phyloP scores from a whole-genome alignment of 148 eudicot species.

The Spergularia bocconei region DNA sequence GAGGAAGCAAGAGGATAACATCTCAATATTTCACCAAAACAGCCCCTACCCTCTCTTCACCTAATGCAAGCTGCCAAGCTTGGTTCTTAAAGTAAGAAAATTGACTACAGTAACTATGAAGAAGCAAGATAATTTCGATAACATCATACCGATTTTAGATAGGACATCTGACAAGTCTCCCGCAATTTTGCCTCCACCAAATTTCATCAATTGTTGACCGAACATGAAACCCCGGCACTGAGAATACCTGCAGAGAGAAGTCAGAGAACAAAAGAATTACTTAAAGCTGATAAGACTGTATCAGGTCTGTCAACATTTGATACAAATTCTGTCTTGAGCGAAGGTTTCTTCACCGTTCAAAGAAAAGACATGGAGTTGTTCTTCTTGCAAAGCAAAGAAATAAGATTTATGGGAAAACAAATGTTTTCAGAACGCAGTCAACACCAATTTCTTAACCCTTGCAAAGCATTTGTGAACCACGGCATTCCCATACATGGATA shows the following conservation, averaged over 20 bases:
- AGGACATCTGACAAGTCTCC: neutral
- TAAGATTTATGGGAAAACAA: too few relatives aligned
- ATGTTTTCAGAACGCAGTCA: too few relatives aligned
- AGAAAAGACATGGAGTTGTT: too few relatives aligned
- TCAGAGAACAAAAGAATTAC: neutral
- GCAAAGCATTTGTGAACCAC: neutral
- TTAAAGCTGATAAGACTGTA: neutral
- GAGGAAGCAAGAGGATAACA: too few relatives aligned
- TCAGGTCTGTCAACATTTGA: neutral
- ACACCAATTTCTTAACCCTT: neutral
- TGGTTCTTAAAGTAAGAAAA: neutral
- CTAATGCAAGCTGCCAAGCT: neutral
- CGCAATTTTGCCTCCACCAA: neutral
- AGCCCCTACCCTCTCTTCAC: neutral
- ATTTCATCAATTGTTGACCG: constrained; percentile 2
- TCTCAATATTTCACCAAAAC: neutral
- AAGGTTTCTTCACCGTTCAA: too few relatives aligned
- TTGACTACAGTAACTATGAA: neutral
- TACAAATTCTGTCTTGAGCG: neutral
- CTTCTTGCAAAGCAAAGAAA: too few relatives aligned
- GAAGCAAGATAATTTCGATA: neutral
- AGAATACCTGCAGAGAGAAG: constrained; percentile 8
- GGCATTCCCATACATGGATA: neutral
- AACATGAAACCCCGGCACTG: neutral
- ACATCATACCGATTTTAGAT: neutral